Percentiles rank a stretch among this genome's conserved stretches.
These are phyloP conservation scores for Brassica cretica DNA, from an alignment of 345 rosid species.

Conservation along the genomic window DNA sequence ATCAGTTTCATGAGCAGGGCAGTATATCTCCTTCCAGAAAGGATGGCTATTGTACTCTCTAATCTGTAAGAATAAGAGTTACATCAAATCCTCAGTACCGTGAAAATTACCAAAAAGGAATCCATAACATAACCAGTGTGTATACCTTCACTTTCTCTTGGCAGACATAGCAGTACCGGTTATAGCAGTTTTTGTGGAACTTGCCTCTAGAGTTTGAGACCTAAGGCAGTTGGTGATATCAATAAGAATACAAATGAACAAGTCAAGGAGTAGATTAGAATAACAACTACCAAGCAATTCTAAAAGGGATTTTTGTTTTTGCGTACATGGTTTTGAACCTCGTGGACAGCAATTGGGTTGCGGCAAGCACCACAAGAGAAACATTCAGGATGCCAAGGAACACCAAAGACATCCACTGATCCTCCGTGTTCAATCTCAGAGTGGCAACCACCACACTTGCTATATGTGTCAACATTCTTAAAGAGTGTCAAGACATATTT, in stretches of 20 bases:
- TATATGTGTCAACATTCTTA: background rate
- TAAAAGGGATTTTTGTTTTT: background rate
- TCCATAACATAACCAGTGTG: too few relatives aligned
- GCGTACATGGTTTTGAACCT: constrained; percentile 43
- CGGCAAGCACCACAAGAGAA: constrained; percentile 66
- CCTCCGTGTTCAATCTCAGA: background rate
- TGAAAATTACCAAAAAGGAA: too few relatives aligned
- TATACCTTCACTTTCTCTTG: constrained; percentile 13
- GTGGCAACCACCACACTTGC: background rate
- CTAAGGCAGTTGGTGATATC: constrained; percentile 12
- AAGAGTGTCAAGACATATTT: background rate
- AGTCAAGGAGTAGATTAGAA: background rate
- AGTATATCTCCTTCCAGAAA: constrained; percentile 65
- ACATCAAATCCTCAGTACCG: background rate
- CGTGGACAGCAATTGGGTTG: constrained; percentile 56
- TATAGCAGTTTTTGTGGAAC: constrained; percentile 29
- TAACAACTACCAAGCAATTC: background rate
- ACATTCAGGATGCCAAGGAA: constrained; percentile 73
- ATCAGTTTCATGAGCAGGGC: constrained; percentile 72
- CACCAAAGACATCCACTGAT: constrained; percentile 52
- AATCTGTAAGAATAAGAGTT: constrained; percentile 45
- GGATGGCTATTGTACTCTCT: constrained; percentile 42
- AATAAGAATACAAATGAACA: background rate
- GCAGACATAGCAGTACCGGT: constrained; percentile 35
- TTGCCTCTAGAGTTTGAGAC: constrained; percentile 37